Conservation (phyloP, 2,329 filamentous ascomycete genomes). For the Stemphylium beticola region DNA sequence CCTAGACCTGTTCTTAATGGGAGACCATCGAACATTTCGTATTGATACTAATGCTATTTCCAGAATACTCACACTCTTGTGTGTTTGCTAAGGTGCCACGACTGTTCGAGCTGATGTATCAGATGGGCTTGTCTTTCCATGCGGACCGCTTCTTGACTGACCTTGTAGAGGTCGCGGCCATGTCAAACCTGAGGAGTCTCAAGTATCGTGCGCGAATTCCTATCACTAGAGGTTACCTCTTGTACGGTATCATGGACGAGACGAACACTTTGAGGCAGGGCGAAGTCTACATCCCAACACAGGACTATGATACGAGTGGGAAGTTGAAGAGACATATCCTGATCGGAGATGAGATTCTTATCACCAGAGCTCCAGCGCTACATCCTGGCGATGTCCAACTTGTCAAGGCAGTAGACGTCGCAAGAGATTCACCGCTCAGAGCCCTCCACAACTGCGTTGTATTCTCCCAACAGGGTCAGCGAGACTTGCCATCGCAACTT, state of each 20-base stretch:
- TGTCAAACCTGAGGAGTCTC: constrained; percentile 73
- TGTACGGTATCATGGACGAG: constrained; percentile 87
- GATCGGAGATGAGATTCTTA: constrained; percentile 56
- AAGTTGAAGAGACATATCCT: constrained; percentile 18
- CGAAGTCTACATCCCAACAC: constrained; percentile 70
- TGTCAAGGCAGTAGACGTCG: constrained; percentile 65
- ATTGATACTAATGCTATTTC: neutral
- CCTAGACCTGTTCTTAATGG: too few species aligned
- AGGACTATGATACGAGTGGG: constrained; percentile 46
- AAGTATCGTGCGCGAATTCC: constrained; percentile 82
- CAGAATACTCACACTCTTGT: constrained; percentile 65
- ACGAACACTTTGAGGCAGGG: constrained; percentile 70
- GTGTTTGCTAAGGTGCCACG: constrained; percentile 65
- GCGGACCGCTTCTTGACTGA: constrained; percentile 73
- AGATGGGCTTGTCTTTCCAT: constrained; percentile 68
- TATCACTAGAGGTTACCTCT: constrained; percentile 71
- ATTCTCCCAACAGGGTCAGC: constrained; percentile 72
- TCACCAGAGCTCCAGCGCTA: constrained; percentile 81
- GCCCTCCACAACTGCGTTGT: constrained; percentile 75
- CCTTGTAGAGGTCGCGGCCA: constrained; percentile 71
- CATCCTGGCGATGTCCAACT: constrained; percentile 82
- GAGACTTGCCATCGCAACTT: constrained; percentile 79
- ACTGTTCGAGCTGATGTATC: constrained; percentile 66
- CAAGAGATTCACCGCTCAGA: constrained; percentile 65
- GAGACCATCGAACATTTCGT: neutral